phyloP scores from a whole-genome alignment of 345 rosid species.

The Firmiana major region DNA sequence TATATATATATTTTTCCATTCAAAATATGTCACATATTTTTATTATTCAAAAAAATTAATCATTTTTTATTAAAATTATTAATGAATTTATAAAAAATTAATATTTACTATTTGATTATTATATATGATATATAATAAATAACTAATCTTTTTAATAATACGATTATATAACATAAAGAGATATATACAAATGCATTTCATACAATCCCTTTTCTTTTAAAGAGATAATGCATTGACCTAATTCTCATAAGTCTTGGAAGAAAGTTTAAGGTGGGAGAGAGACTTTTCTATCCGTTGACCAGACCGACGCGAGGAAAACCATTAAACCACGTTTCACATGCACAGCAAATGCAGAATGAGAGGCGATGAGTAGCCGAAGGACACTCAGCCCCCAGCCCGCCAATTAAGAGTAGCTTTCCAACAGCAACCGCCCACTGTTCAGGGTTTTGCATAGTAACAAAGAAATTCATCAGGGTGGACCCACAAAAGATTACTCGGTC shows the following conservation, averaged over 20 bases:
- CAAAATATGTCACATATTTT: too few relatives aligned
- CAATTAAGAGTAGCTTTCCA: neutral
- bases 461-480: neutral
- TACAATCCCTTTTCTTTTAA: too few relatives aligned
- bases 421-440: neutral
- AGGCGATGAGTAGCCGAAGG: neutral
- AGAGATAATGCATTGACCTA: neutral
- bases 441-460: neutral
- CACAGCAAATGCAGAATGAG: neutral
- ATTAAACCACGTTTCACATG: neutral
- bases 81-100: too few relatives aligned
- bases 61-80: too few relatives aligned
- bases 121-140: too few relatives aligned
- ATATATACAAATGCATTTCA: too few relatives aligned
- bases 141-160: too few relatives aligned
- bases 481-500: neutral
- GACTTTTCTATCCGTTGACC: neutral
- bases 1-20: too few relatives aligned
- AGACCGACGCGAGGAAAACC: neutral
- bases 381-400: too few relatives aligned
- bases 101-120: too few relatives aligned
- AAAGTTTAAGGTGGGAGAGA: neutral
- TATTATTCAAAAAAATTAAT: too few relatives aligned
- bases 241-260: neutral
- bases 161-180: too few relatives aligned